Percentiles rank a stretch among this genome's conserved stretches.
Evolutionary conservation across 1,284 basidiomycete species (phyloP).

Genomic region (Boletus hoseneyae): DNA sequence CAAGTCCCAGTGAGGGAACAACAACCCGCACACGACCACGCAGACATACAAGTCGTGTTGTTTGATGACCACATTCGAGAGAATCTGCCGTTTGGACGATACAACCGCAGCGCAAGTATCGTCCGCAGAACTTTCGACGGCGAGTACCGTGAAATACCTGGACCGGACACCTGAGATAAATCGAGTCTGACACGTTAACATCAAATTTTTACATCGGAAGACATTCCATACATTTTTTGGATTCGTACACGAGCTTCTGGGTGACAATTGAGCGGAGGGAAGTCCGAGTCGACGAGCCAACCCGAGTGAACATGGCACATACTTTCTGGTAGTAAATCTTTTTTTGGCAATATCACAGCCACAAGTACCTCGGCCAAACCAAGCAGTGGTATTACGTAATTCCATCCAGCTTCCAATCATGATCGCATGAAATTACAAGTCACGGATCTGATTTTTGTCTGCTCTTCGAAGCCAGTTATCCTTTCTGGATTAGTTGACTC

Average conservation of each 20-base stretch:
- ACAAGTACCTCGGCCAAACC: no score
- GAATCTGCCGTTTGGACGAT: conserved; percentile 60
- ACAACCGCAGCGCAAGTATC: conserved; percentile 88
- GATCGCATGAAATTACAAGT: no score
- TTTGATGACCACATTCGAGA: conserved; percentile 80
- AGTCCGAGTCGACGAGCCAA: background rate
- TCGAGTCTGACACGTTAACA: background rate
- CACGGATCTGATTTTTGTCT: no score
- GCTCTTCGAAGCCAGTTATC: no score
- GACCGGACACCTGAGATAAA: background rate
- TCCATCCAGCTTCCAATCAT: no score
- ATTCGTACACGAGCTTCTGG: background rate
- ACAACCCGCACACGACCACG: background rate
- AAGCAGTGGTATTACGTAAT: no score
- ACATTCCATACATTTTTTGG: background rate
- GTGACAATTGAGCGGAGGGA: background rate
- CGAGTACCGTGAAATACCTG: conserved; percentile 64
- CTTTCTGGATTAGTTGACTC: no score
- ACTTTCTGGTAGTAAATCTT: no score
- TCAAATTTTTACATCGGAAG: background rate
- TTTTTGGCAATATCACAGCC: no score
- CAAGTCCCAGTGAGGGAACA: background rate
- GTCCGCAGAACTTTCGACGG: conserved; percentile 83
- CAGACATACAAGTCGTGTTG: conserved; percentile 60
- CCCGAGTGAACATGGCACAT: no score